Evolutionary conservation across 176 grass and related monocot genomes (phyloP), one percentile per base, ranked within the genome.

Genomic region (Avena atlantica): DNA sequence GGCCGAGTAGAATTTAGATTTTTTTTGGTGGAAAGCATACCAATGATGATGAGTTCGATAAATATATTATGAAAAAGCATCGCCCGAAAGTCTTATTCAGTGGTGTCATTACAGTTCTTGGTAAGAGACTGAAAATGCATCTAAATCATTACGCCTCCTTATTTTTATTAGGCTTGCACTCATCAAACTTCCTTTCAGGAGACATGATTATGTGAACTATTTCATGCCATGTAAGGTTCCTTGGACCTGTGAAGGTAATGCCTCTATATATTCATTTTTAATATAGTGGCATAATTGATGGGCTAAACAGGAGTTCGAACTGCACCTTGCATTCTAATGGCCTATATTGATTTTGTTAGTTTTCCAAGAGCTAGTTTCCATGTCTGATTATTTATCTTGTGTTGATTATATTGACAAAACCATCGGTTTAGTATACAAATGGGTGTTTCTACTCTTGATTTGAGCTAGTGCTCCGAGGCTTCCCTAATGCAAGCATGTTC

Each of bases 191-290:
- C 21, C n/a, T 56, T 60, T 70, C 0, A 5, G 53, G 37, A 12
- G 69, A 21, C 29, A 57, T 62, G 42, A 76, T 23, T 90, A 78
- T 83, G 61, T 53, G 52, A 76, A 55, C 29, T 78, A 34, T 83
- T 82, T 78, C 24, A 58, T 74, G 27, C 81, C 40, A 51, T 66
- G 7, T 3, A 17, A 27, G 53, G 73, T 13, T 82, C 63, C 10
- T 98, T 89, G 96, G 96, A 78, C 92, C 96, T 66, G 86, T 94
- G 19, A 98, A 98, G 92, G 96, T 98, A 98, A 76, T 52, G 10
- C 59, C 9, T 74, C 79, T 78, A 11, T 55, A 25, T 48, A 62
- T 76, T 76, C 65, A 85, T 85, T 36, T 68, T 55, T 37, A 76
- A 21, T 78, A 45, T 40, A 85, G 50, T 27, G 48, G 5, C 5